phyloP scores from a whole-genome alignment of 768 basidiomycete genomes.

The Pholiota microspora region DNA sequence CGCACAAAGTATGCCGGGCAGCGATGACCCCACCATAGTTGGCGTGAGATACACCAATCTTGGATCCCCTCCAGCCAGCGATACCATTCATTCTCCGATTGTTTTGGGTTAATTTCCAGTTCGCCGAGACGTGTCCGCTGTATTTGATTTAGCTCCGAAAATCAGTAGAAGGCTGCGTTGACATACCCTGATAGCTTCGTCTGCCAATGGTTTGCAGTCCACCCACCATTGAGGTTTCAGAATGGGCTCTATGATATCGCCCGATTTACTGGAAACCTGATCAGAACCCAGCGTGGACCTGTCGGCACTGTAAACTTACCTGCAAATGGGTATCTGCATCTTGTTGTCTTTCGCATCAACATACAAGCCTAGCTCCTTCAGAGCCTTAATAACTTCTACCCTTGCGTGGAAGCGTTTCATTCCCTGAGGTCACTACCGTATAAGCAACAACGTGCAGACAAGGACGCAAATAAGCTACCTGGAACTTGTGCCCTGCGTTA shows the following conservation, averaged over 20 bases:
- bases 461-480: neutral
- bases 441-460: too few relatives aligned
- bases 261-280: constrained; percentile 69
- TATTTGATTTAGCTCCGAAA: neutral
- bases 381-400: constrained; percentile 73
- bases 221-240: constrained; percentile 99
- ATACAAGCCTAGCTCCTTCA: constrained; percentile 83
- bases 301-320: constrained; percentile 30
- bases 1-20: constrained; percentile 92
- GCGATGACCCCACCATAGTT: constrained; percentile 99
- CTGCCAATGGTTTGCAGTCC: constrained; percentile 85
- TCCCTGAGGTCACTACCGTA: constrained; percentile 46
- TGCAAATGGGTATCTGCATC: constrained; percentile 96
- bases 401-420: constrained; percentile 97
- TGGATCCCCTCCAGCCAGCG: constrained; percentile 94
- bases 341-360: constrained; percentile 94
- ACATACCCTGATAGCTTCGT: constrained; percentile 82
- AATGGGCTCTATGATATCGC: constrained; percentile 92
- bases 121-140: constrained; percentile 91
- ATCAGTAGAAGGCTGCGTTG: neutral
- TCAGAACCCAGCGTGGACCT: neutral
- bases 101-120: constrained; percentile 76
- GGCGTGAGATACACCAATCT: constrained; percentile 99
- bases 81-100: constrained; percentile 93
- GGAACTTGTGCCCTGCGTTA: constrained; percentile 79